These are phyloP conservation scores for Penicillium turbatum DNA, from an alignment of 495 filamentous ascomycete genomes.

Conservation along the genomic window DNA sequence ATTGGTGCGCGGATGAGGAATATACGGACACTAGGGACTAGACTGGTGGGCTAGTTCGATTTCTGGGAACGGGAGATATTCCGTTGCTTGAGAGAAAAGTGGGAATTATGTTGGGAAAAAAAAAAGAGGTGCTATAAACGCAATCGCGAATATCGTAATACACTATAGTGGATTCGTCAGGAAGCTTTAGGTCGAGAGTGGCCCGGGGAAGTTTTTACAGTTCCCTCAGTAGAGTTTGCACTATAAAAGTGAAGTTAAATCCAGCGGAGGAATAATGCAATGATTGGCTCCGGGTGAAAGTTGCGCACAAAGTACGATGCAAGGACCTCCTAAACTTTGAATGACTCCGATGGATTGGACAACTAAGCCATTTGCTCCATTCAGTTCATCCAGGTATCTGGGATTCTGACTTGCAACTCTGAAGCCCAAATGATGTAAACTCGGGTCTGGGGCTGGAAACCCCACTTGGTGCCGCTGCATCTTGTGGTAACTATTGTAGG, in stretches of 20 bases:
- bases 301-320: slow-evolving; percentile 12
- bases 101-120: background rate
- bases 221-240: slow-evolving; percentile 12
- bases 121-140: slow-evolving; percentile 7
- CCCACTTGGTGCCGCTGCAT: background rate
- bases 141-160: slow-evolving; percentile 4
- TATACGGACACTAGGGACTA: slow-evolving; percentile 2
- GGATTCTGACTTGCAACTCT: slow-evolving; percentile 10
- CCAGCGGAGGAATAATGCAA: background rate
- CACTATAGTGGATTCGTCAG: slow-evolving; percentile 15
- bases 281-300: slow-evolving; percentile 18
- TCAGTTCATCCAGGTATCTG: slow-evolving; percentile 22
- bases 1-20: slow-evolving; percentile 8
- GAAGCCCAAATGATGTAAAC: background rate
- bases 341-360: background rate
- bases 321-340: slow-evolving; percentile 13
- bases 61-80: slow-evolving; percentile 1
- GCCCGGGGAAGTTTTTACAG: slow-evolving; percentile 23
- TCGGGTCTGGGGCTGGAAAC: background rate
- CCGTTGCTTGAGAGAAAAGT: background rate
- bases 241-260: slow-evolving; percentile 3
- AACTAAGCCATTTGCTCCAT: slow-evolving; percentile 3
- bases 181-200: slow-evolving; percentile 13
- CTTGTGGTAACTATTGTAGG: background rate
- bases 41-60: background rate